Percentiles rank a stretch among this genome's conserved stretches.
Evolutionary conservation across 352 stramenopile species (phyloP).

Genomic region (Phytophthora citrophthora): DNA sequence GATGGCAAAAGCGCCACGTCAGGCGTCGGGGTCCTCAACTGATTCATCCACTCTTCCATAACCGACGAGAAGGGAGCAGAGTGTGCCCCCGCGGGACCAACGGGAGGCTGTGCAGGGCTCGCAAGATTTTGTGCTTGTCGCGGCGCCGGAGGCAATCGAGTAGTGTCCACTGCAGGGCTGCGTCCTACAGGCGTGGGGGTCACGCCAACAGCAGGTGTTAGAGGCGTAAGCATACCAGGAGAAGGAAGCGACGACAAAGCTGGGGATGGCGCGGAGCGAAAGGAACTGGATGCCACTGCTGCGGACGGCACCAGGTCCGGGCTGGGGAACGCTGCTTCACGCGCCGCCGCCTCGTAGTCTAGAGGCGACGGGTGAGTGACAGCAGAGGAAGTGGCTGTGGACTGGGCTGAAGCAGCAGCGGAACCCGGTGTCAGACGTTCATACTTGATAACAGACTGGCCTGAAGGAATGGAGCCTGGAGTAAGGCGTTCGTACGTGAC

Average conservation of each 20-base stretch:
- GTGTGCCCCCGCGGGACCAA: constrained; percentile 20
- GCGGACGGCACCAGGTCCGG: constrained; percentile 36
- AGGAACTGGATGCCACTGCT: constrained; percentile 39
- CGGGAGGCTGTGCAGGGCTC: constrained; percentile 26
- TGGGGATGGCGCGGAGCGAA: constrained; percentile 39
- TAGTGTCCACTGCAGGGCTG: constrained; percentile 42
- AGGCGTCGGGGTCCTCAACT: constrained; percentile 76
- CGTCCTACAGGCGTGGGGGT: constrained; percentile 31
- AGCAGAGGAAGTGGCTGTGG: neutral
- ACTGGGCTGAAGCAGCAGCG: constrained; percentile 3
- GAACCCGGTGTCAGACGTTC: constrained; percentile 54
- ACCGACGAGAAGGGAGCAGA: constrained; percentile 70
- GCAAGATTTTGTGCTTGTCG: constrained; percentile 18
- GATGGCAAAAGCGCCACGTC: constrained; percentile 83
- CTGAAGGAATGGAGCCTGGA: constrained; percentile 19
- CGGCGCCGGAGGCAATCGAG: constrained; percentile 29
- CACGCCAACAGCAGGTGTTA: constrained; percentile 26
- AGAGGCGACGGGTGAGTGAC: constrained; percentile 38
- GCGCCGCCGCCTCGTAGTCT: constrained; percentile 47
- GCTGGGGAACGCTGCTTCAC: constrained; percentile 45
- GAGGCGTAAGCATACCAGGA: constrained; percentile 60
- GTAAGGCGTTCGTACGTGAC: constrained; percentile 67
- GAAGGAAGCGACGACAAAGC: constrained; percentile 53
- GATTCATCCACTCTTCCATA: constrained; percentile 86
- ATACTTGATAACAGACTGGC: constrained; percentile 45